These are phyloP conservation scores for Lablab purpureus DNA, from an alignment of 306 rosid species.

Conservation along the genomic window DNA sequence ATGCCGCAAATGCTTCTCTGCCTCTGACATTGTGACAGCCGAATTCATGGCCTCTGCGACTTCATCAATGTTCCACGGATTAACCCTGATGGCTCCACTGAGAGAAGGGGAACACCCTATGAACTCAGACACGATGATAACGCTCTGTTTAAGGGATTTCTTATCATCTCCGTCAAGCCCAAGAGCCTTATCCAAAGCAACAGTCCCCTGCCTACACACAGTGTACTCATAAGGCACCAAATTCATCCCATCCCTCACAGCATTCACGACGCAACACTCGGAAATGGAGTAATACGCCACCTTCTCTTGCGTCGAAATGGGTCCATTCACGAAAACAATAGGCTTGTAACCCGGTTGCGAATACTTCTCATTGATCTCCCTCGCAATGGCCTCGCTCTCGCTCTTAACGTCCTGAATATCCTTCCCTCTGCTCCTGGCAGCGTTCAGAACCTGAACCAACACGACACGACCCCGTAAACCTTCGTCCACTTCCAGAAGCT, in stretches of 20 bases:
- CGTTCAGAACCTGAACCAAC: constrained; percentile 74
- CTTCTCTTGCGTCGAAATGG: constrained; percentile 59
- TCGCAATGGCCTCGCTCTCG: constrained; percentile 57
- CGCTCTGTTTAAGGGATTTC: constrained; percentile 51
- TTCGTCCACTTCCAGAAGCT: constrained; percentile 53
- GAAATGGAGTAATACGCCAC: constrained; percentile 66
- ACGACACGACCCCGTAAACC: constrained; percentile 58
- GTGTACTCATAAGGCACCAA: constrained; percentile 76
- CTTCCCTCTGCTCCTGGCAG: constrained; percentile 69
- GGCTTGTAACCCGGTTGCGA: constrained; percentile 60
- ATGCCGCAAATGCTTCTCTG: constrained; percentile 68
- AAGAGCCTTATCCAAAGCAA: constrained; percentile 58
- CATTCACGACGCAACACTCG: constrained; percentile 70
- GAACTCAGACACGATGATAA: constrained; percentile 78
- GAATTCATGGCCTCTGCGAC: constrained; percentile 66
- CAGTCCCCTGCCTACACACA: constrained; percentile 68
- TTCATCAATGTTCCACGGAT: constrained; percentile 78
- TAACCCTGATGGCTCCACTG: constrained; percentile 78
- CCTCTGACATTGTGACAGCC: constrained; percentile 56
- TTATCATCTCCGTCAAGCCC: constrained; percentile 32
- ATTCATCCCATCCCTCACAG: constrained; percentile 86
- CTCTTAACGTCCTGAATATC: constrained; percentile 69
- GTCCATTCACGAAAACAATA: constrained; percentile 55
- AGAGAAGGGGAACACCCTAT: constrained; percentile 85
- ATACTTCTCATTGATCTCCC: constrained; percentile 57